A percentile compares a stretch with the other conserved stretches of the same genome.
These are phyloP conservation scores for Colletotrichum theobromicola DNA, from an alignment of 2,329 filamentous ascomycete genomes.

Conservation along the genomic window DNA sequence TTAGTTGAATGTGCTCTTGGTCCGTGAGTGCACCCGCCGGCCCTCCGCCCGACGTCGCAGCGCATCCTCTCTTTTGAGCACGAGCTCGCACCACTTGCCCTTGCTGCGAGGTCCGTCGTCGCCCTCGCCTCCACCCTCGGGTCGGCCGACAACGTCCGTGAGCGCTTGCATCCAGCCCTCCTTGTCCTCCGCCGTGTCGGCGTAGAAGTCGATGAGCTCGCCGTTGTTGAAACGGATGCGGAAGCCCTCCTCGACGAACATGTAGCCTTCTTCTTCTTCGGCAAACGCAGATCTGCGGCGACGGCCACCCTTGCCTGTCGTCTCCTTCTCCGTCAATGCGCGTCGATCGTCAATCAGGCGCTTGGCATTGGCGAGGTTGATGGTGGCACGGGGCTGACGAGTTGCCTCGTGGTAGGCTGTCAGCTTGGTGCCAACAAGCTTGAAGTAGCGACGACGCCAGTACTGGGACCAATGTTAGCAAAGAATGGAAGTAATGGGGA, in stretches of 20 bases:
- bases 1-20: conserved; percentile 63
- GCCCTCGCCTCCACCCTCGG: conserved; percentile 52
- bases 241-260: conserved; percentile 99
- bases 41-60: conserved; percentile 60
- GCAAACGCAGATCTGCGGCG: conserved; percentile 94
- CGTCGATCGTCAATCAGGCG: conserved; percentile 93
- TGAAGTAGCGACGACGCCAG: conserved; percentile 98
- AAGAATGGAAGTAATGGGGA: neutral
- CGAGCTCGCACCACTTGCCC: conserved; percentile 71
- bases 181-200: conserved; percentile 86
- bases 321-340: conserved; percentile 83
- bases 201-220: conserved; percentile 98
- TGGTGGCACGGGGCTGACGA: conserved; percentile 92
- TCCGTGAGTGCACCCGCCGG: conserved; percentile 57
- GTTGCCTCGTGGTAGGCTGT: conserved; percentile 97
- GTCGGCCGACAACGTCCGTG: conserved; percentile 69
- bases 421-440: conserved; percentile 86
- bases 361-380: conserved; percentile 91
- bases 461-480: conserved; percentile 65
- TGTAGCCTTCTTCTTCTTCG: conserved; percentile 98
- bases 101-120: conserved; percentile 48
- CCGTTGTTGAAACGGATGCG: conserved; percentile 98
- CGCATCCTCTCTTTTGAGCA: conserved; percentile 68
- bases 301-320: conserved; percentile 74
- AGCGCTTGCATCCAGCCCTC: conserved; percentile 94